A percentile compares a stretch with the other conserved stretches of the same genome.
phyloP scores from a whole-genome alignment of 345 rosid species.

The Dipteronia dyeriana region DNA sequence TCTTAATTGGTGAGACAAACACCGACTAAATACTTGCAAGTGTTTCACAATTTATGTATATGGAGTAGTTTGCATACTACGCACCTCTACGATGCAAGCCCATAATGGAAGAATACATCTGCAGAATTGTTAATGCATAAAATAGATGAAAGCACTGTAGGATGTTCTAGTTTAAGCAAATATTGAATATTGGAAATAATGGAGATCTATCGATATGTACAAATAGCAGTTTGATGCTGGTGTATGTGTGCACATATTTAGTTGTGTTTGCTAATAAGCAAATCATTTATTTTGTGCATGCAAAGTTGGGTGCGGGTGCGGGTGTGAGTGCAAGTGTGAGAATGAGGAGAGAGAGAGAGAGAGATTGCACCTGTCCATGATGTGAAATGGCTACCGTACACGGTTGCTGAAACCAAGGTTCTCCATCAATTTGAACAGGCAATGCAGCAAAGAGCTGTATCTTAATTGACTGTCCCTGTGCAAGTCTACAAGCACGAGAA shows the following conservation, averaged over 20 bases:
- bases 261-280: not conserved
- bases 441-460: constrained; percentile 77
- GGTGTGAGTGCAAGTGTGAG: not conserved
- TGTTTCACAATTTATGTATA: not conserved
- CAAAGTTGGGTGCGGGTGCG: not conserved
- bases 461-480: constrained; percentile 90
- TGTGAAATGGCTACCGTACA: constrained; percentile 80
- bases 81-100: not conserved
- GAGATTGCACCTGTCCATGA: constrained; percentile 80
- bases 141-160: not conserved
- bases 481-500: constrained; percentile 92
- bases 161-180: not conserved
- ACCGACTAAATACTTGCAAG: not conserved
- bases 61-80: not conserved
- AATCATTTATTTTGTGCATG: not conserved
- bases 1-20: not conserved
- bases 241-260: not conserved
- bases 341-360: constrained; percentile 18
- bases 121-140: not conserved
- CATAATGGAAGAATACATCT: not conserved
- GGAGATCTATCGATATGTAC: not conserved
- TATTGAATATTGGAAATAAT: not conserved
- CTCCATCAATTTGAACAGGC: constrained; percentile 96
- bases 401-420: constrained; percentile 91
- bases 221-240: not conserved